These are phyloP conservation scores for Jamesozyma piceae DNA, from an alignment of 805 yeast species.

Conservation along the genomic window DNA sequence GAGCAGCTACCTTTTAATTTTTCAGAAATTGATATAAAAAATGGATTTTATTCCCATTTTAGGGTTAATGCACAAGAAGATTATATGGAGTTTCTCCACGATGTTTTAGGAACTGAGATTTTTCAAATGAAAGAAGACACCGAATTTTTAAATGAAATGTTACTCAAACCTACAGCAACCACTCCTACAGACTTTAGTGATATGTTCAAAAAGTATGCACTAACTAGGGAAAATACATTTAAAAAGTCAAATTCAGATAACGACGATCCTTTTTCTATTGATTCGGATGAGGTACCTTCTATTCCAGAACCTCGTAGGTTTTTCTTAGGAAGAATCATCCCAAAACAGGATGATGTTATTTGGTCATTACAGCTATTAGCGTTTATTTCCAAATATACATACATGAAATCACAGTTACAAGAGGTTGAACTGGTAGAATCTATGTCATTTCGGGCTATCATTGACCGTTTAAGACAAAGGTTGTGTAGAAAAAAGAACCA, in stretches of 20 bases:
- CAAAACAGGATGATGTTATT: conserved; percentile 85
- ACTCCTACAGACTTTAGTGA: conserved; percentile 20
- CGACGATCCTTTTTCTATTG: neutral
- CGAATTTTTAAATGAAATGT: conserved; percentile 8
- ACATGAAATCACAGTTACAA: conserved; percentile 64
- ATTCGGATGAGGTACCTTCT: neutral
- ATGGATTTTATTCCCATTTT: conserved; percentile 10
- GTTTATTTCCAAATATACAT: conserved; percentile 84
- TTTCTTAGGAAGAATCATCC: conserved; percentile 66
- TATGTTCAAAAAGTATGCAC: conserved; percentile 2
- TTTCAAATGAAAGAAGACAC: conserved; percentile 10
- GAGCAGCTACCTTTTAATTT: conserved; percentile 13
- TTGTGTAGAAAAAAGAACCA: neutral
- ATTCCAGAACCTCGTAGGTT: conserved; percentile 44
- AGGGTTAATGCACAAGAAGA: conserved; percentile 14
- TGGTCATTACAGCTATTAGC: conserved; percentile 91
- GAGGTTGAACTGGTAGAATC: conserved; percentile 66
- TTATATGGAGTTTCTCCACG: conserved; percentile 14
- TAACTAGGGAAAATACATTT: neutral
- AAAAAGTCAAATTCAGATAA: too few relatives aligned
- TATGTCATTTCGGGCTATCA: conserved; percentile 43
- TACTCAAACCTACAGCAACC: conserved; percentile 9
- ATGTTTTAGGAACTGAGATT: conserved; percentile 13
- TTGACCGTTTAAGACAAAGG: conserved; percentile 14
- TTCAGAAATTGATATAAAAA: conserved; percentile 8